Conservation (phyloP, 441 rosid genomes). For the Mallotus japonicus region DNA sequence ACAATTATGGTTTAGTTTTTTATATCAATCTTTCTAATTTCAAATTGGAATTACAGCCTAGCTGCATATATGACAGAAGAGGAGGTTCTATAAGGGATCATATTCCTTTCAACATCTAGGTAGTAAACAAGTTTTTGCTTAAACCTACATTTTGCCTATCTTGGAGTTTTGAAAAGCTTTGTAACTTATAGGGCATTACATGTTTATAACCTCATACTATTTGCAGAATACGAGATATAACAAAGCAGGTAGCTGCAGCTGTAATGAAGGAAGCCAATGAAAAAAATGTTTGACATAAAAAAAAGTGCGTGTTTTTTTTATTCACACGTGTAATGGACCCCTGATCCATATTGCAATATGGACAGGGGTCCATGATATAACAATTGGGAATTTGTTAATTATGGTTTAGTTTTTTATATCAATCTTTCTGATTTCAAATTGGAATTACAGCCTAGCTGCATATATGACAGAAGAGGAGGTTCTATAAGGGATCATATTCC, state of each 20-base stretch:
- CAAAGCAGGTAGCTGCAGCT: constrained; percentile 88
- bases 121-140: constrained; percentile 23
- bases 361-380: too few species aligned
- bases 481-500: constrained; percentile 71
- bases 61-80: constrained; percentile 94
- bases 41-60: constrained; percentile 52
- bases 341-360: too few species aligned
- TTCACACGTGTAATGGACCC: too few species aligned
- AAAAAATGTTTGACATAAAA: too few species aligned
- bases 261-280: constrained; percentile 91
- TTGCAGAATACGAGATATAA: constrained; percentile 88
- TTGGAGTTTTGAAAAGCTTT: too few species aligned
- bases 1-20: constrained; percentile 9
- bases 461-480: constrained; percentile 97
- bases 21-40: constrained; percentile 20
- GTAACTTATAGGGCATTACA: too few species aligned
- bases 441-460: constrained; percentile 72
- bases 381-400: too few species aligned
- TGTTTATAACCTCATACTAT: constrained; percentile 9
- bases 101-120: constrained; percentile 91
- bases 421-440: constrained; percentile 19
- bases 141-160: background rate
- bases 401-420: constrained; percentile 23
- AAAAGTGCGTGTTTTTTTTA: too few species aligned
- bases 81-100: constrained; percentile 77